Evolutionary conservation across 345 rosid species (phyloP).

Genomic region (Boechera stricta): DNA sequence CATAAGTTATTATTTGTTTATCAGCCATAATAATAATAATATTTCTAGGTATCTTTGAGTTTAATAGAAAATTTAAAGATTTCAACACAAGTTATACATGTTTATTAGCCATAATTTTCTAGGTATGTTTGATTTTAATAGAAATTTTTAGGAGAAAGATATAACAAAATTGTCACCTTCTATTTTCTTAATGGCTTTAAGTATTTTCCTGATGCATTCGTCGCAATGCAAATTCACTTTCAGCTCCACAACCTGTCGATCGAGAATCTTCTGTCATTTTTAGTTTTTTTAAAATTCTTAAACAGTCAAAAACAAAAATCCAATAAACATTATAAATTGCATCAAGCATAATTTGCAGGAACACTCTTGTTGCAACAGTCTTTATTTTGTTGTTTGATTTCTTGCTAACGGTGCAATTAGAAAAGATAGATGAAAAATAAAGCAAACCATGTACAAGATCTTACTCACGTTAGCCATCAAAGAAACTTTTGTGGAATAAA

Average conservation of each 20-base stretch:
- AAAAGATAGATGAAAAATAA: conserved; percentile 16
- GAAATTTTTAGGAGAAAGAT: not conserved
- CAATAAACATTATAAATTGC: not conserved
- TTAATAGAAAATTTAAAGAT: too few species aligned
- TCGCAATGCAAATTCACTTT: conserved; percentile 83
- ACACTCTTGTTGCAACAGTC: not conserved
- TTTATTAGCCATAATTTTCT: not conserved
- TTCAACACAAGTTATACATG: too few species aligned
- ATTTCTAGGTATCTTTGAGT: too few species aligned
- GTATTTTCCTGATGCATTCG: conserved; percentile 77
- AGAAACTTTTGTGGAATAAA: not conserved
- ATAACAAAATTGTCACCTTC: conserved; percentile 36
- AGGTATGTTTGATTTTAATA: not conserved
- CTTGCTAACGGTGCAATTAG: not conserved
- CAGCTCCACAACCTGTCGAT: conserved; percentile 69
- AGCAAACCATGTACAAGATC: conserved; percentile 4
- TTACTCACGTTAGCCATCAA: conserved; percentile 40
- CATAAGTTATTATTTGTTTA: not conserved
- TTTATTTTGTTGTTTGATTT: too few species aligned
- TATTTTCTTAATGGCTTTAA: conserved; percentile 86
- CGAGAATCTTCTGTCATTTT: not conserved
- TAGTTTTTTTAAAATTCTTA: too few species aligned
- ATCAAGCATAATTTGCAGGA: not conserved
- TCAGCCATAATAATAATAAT: not conserved
- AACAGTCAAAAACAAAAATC: not conserved